Evolutionary conservation across 164 flowering plant species (phyloP).

Genomic region (Liquidambar formosana): DNA sequence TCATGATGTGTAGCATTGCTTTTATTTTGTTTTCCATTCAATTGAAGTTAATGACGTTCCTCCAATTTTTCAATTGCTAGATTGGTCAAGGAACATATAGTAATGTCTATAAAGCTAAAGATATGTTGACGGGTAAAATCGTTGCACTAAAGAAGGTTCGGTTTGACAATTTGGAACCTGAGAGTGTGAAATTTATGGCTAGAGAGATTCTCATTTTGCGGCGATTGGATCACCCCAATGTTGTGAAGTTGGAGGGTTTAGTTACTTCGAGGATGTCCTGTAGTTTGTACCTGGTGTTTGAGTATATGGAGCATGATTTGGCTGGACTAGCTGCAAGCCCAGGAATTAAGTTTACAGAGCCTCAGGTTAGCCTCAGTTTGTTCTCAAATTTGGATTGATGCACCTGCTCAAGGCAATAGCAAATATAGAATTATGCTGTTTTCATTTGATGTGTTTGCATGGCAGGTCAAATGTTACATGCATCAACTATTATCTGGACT

Average conservation of each 20-base stretch:
- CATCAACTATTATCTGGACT: constrained; percentile 57
- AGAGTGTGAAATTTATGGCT: constrained; percentile 55
- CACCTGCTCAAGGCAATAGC: not conserved
- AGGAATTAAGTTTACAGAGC: constrained; percentile 38
- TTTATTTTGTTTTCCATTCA: not conserved
- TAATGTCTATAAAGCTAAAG: constrained; percentile 51
- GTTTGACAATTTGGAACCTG: constrained; percentile 49
- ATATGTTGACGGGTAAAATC: constrained; percentile 35
- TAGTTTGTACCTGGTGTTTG: constrained; percentile 55
- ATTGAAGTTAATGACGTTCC: not conserved
- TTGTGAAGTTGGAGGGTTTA: constrained; percentile 48
- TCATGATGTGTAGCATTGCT: not conserved
- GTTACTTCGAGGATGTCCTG: constrained; percentile 52
- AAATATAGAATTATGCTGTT: not conserved
- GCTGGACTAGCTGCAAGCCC: constrained; percentile 56
- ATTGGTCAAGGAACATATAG: constrained; percentile 57
- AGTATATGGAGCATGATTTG: constrained; percentile 57
- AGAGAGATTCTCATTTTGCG: constrained; percentile 48
- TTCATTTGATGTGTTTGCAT: not conserved
- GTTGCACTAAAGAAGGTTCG: constrained; percentile 56
- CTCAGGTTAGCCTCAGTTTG: constrained; percentile 34
- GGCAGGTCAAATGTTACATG: constrained; percentile 59
- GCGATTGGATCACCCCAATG: constrained; percentile 47
- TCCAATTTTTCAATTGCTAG: constrained; percentile 15
- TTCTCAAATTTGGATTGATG: not conserved